phyloP scores from a whole-genome alignment of 805 yeast genomes.

The Saccharomycopsis sp. region DNA sequence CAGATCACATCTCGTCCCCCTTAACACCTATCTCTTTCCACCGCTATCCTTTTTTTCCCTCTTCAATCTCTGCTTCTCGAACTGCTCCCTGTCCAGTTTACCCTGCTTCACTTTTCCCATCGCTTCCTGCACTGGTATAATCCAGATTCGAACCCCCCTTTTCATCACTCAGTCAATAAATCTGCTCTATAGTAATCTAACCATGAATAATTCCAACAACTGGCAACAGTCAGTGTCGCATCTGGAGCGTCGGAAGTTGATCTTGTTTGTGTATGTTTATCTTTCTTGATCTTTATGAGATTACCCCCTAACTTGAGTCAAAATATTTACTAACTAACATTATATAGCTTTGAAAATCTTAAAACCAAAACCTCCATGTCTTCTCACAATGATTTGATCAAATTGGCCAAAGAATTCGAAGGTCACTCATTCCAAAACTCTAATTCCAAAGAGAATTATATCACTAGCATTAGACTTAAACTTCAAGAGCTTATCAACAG shows the following conservation, averaged over 20 bases:
- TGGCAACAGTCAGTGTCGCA: slow-evolving; percentile 13
- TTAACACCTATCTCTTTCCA: too few relatives aligned
- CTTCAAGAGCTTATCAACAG: slow-evolving; percentile 7
- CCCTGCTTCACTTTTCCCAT: too few relatives aligned
- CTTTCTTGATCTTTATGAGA: neutral
- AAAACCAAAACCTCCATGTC: slow-evolving; percentile 10
- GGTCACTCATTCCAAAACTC: slow-evolving; percentile 1
- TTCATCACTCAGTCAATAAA: too few relatives aligned
- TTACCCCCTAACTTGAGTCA: neutral
- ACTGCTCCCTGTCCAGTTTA: too few relatives aligned
- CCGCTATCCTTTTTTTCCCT: too few relatives aligned
- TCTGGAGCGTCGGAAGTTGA: slow-evolving; percentile 16
- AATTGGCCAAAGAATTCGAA: slow-evolving; percentile 11
- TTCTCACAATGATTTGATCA: slow-evolving; percentile 5
- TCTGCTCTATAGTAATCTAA: too few relatives aligned
- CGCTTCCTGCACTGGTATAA: too few relatives aligned
- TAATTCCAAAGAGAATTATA: slow-evolving; percentile 8
- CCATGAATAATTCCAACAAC: too few relatives aligned
- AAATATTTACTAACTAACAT: too few relatives aligned
- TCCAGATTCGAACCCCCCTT: too few relatives aligned
- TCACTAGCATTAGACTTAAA: slow-evolving; percentile 10
- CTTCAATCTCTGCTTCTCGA: too few relatives aligned
- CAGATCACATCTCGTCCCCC: too few relatives aligned
- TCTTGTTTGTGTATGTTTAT: slow-evolving; percentile 11
- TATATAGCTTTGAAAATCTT: slow-evolving; percentile 10